These are phyloP conservation scores for Huntiella decipiens DNA, from an alignment of 2,329 filamentous ascomycete genomes.

Conservation along the genomic window DNA sequence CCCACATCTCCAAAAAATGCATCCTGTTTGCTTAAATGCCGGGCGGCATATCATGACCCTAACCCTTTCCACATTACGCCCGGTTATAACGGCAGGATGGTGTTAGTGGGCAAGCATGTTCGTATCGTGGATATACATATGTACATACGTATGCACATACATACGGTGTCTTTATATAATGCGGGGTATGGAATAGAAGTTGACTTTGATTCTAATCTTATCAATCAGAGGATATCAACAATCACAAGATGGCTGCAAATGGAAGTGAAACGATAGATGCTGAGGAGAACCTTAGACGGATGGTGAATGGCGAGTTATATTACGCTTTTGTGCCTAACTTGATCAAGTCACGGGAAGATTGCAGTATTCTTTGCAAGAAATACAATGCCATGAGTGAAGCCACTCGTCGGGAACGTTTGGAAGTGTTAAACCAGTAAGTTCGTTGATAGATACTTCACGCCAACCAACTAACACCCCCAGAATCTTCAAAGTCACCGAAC, in stretches of 20 bases:
- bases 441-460: background rate
- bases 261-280: constrained; percentile 1
- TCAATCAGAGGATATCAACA: too few species aligned
- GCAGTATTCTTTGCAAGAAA: constrained; percentile 37
- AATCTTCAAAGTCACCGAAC: constrained; percentile 33
- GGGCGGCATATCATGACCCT: too few species aligned
- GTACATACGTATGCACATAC: too few species aligned
- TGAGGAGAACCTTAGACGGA: constrained; percentile 20
- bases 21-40: too few species aligned
- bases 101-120: too few species aligned
- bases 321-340: constrained; percentile 54
- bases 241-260: background rate
- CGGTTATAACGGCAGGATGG: too few species aligned
- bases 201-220: too few species aligned
- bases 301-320: constrained; percentile 53
- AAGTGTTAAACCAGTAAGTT: constrained; percentile 54
- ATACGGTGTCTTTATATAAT: too few species aligned
- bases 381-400: constrained; percentile 45
- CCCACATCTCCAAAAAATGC: too few species aligned
- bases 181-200: too few species aligned
- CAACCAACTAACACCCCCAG: background rate
- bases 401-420: constrained; percentile 40
- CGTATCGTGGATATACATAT: too few species aligned
- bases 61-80: too few species aligned
- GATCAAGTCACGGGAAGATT: constrained; percentile 41